A percentile compares a stretch with the other conserved stretches of the same genome.
Evolutionary conservation across 352 stramenopile species (phyloP).

Genomic region (Globisporangium canariense): DNA sequence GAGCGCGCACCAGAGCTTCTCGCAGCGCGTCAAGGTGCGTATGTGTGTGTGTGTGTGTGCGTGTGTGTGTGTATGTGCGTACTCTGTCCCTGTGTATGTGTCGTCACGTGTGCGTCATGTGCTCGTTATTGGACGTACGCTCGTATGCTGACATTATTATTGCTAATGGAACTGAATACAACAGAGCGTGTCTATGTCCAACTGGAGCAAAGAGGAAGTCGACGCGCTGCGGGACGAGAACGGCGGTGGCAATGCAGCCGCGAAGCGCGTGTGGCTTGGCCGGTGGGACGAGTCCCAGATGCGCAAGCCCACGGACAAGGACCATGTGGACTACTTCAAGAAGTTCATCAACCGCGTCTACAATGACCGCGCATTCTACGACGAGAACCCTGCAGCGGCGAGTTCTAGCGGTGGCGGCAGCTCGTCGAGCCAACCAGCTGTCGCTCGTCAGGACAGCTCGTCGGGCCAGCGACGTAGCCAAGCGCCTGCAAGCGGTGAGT

Average conservation of each 20-base stretch:
- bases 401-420: background rate
- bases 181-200: conserved; percentile 91
- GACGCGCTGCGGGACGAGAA: conserved; percentile 83
- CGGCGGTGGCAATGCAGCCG: conserved; percentile 20
- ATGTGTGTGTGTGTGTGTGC: background rate
- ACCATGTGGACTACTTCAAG: conserved; percentile 85
- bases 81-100: background rate
- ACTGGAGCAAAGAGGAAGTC: conserved; percentile 91
- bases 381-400: conserved; percentile 29
- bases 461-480: conserved; percentile 10
- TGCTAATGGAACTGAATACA: background rate
- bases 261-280: conserved; percentile 21
- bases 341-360: conserved; percentile 84
- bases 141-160: background rate
- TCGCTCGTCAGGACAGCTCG: conserved; percentile 9
- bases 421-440: background rate
- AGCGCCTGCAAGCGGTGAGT: conserved; percentile 11
- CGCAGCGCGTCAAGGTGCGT: conserved; percentile 90
- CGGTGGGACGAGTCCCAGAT: conserved; percentile 51
- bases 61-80: background rate
- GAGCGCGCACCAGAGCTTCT: conserved; percentile 92
- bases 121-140: no score
- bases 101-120: background rate
- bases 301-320: conserved; percentile 67
- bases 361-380: conserved; percentile 79